Base-by-base conservation (phyloP, 352 stramenopile genomes). In the Phytophthora sp. region DNA sequence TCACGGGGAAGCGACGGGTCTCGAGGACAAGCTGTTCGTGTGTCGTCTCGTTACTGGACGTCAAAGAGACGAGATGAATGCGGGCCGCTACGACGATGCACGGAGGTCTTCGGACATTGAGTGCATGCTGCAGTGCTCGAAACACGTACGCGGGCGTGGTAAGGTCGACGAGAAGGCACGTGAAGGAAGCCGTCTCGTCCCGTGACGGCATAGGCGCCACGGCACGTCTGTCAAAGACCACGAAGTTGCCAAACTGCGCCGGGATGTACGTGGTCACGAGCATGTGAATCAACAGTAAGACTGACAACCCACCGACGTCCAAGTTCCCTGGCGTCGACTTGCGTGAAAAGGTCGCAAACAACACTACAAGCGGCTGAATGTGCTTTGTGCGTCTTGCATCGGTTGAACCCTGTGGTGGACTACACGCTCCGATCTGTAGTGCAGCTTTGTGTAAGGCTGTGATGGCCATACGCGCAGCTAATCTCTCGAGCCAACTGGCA, bases 181-280 rank as follows among this genome's bases (percentile, higher is more conserved):
- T 57, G 33, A 82, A 92, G 0, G 52, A 12, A 1, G 64, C 72
- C n/a, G 83, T 80, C 50, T 77, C 54, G 24, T 94, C 79, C 16
- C 66, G 77, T 18, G 74, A 82, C 16, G 64, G 47, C 24, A 66
- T n/a, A 21, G 83, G 86, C 0, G 80, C 70, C n/a, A 90, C 74
- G 11, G 82, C 46, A 16, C 84, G 84, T 26, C 84, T 69, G 18
- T 98, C 90, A 55, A 92, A 96, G 1, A 96, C 86, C 4, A 93
- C 77, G 20, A 97, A 95, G 64, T 97, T 91, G 62, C 91, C 94
- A 62, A 97, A 98, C 63, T 98, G 94, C 0, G 93, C 89, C 1
- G 91, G 90, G 16, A 98, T 78, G 63, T 94, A 95, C 26, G 93
- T 98, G 7, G 86, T 97, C 11, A 98, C 90, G 27, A 97, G 83